phyloP scores from a whole-genome alignment of 768 basidiomycete species.

The Phaeolepiota aurea region DNA sequence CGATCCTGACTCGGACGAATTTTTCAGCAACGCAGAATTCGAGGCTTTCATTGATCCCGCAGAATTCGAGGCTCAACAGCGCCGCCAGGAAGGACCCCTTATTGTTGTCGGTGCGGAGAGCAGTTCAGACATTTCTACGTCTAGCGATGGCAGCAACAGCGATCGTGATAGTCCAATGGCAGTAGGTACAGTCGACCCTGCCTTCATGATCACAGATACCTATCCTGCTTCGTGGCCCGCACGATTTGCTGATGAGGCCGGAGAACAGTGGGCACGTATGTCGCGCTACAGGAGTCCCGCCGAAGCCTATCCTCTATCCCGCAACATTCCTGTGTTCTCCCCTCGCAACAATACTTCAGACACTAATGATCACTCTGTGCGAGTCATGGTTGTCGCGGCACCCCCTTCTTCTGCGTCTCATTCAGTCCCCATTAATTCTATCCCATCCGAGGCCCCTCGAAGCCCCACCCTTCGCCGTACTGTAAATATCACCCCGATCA shows the following conservation, averaged over 20 bases:
- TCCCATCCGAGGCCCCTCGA: conserved; percentile 1
- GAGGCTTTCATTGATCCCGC: conserved; percentile 55
- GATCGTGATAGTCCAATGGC: conserved; percentile 43
- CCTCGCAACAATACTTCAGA: not conserved
- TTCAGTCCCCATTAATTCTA: not conserved
- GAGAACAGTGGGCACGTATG: not conserved
- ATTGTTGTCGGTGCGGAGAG: conserved; percentile 16
- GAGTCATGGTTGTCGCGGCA: conserved; percentile 7
- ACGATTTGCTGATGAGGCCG: not conserved
- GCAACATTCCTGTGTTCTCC: not conserved
- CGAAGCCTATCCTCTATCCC: not conserved
- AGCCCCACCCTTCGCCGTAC: conserved; percentile 19
- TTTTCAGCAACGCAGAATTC: conserved; percentile 53
- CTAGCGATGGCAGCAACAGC: conserved; percentile 35
- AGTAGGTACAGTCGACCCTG: conserved; percentile 31
- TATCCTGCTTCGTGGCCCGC: conserved; percentile 13
- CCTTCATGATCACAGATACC: conserved; percentile 26
- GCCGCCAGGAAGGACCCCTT: conserved; percentile 9
- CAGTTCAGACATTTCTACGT: conserved; percentile 24
- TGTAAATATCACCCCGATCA: conserved; percentile 26
- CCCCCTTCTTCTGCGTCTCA: conserved; percentile 10
- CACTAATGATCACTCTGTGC: not conserved
- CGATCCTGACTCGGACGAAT: conserved; percentile 78
- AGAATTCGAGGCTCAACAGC: conserved; percentile 22
- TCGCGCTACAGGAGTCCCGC: not conserved